Base-by-base conservation (phyloP, 1,139 yeast species). In the Pichia inconspicua region DNA sequence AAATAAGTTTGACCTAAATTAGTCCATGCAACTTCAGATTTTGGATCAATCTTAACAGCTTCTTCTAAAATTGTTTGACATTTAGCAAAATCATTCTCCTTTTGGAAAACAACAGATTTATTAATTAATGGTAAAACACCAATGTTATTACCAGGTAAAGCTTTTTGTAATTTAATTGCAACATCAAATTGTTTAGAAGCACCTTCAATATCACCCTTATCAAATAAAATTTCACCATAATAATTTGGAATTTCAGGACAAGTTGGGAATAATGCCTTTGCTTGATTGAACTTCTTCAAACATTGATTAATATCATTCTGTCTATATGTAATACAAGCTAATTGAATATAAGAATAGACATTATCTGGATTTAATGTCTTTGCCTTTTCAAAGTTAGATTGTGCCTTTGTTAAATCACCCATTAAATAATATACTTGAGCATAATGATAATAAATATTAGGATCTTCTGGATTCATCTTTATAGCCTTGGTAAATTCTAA, bases 181-280 rank as follows among this genome's bases (percentile, higher is more conserved):
- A 78, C 77, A 58, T 90, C 96, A 66, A 89, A 92, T 72, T 89
- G 92, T 65, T 80, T 80, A 52, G 80, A 69, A 52, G 98, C 96
- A 55, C 77, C 83, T 41, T 69, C 76, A 51, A 77, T 71, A 58
- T 85, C 86, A 60, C 85, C 84, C 60, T 79, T 78, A 65, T 92
- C 97, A 55, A 89, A 82, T 62, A 90, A 75, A 47, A 92, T 84
- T 71, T 92, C 98, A 63, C 97, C 98, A 64, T 82, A 88, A 69
- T 90, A 94, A 72, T 89, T 90, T 70, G 94, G 95, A 59, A 89
- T 86, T 67, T 88, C 97, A 48, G 97, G 88, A 46, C 84, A 77
- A 35, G 92, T 78, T 58, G 96, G 94, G 79, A 87, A 88, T 65
- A 75, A 76, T 66, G 76, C 73, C 62, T 80, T 80, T 42, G 96